These are phyloP conservation scores for Phytophthora crassamura DNA, from an alignment of 352 stramenopile genomes.

Conservation along the genomic window DNA sequence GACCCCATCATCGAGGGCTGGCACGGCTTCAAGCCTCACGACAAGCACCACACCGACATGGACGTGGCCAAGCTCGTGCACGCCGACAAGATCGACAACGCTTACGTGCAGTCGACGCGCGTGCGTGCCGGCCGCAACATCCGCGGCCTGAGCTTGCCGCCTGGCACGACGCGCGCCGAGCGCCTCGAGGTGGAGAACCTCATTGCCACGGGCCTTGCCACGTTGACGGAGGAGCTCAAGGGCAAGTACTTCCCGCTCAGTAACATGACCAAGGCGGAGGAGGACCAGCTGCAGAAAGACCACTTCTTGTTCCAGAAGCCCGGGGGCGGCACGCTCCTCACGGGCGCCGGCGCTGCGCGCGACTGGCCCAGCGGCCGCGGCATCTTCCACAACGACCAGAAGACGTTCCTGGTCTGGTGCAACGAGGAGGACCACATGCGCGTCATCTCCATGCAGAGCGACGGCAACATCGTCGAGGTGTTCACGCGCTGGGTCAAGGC, in stretches of 20 bases:
- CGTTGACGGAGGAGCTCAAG: conserved; percentile 76
- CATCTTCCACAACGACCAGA: conserved; percentile 94
- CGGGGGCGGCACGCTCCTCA: conserved; percentile 85
- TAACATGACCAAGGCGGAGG: conserved; percentile 91
- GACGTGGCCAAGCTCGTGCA: conserved; percentile 78
- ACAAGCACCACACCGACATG: conserved; percentile 86
- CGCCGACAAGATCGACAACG: conserved; percentile 69
- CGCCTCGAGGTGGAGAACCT: conserved; percentile 87
- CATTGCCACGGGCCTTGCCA: conserved; percentile 73
- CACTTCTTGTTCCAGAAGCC: conserved; percentile 96
- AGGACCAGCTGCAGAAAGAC: conserved; percentile 91
- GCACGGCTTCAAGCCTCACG: conserved; percentile 84
- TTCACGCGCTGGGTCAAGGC: conserved; percentile 90
- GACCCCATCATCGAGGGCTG: conserved; percentile 89
- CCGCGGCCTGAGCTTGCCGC: conserved; percentile 86
- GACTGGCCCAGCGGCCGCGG: conserved; percentile 94
- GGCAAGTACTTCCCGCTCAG: conserved; percentile 91
- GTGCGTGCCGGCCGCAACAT: conserved; percentile 93
- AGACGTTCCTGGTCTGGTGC: conserved; percentile 91
- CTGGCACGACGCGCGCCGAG: conserved; percentile 86
- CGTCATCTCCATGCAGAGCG: conserved; percentile 91
- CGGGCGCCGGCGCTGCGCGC: conserved; percentile 83
- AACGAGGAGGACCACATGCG: conserved; percentile 93
- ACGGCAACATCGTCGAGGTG: conserved; percentile 91
- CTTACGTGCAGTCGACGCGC: conserved; percentile 93